Percentiles rank a stretch among this genome's conserved stretches.
Evolutionary conservation across 306 rosid species (phyloP).

Genomic region (Medicago ruthenica): DNA sequence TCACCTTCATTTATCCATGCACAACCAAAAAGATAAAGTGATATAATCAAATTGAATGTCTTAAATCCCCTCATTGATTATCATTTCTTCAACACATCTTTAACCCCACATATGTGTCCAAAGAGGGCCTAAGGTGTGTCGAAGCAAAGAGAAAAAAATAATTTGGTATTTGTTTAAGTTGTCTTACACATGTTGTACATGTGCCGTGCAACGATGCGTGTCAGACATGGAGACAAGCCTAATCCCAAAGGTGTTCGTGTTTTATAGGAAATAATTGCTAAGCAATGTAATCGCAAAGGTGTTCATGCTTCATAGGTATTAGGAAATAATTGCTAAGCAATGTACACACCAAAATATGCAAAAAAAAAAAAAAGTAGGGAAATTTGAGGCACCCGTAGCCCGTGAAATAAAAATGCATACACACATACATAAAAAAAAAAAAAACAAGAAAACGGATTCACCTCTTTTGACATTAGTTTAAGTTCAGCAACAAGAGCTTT

Average conservation of each 20-base stretch:
- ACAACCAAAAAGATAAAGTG: neutral
- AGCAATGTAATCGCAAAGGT: no score
- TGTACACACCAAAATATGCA: neutral
- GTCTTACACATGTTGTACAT: neutral
- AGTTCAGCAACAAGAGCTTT: conserved; percentile 86
- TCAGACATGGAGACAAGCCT: neutral
- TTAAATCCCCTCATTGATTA: neutral
- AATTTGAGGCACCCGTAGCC: neutral
- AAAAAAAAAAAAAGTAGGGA: neutral
- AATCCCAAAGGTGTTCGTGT: neutral
- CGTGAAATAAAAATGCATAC: neutral
- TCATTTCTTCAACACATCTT: neutral
- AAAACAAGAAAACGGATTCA: conserved; percentile 23
- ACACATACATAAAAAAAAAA: neutral
- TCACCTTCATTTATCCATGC: neutral
- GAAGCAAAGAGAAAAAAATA: neutral
- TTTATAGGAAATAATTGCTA: neutral
- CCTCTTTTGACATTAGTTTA: conserved; percentile 89
- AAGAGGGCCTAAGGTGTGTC: neutral
- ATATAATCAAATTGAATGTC: neutral
- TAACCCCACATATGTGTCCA: neutral
- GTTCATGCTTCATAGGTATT: no score
- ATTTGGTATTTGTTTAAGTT: neutral
- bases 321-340: neutral
- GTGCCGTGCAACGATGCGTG: no score